Evolutionary conservation across 1,284 basidiomycete species (phyloP).

Genomic region (Irpex sp.): DNA sequence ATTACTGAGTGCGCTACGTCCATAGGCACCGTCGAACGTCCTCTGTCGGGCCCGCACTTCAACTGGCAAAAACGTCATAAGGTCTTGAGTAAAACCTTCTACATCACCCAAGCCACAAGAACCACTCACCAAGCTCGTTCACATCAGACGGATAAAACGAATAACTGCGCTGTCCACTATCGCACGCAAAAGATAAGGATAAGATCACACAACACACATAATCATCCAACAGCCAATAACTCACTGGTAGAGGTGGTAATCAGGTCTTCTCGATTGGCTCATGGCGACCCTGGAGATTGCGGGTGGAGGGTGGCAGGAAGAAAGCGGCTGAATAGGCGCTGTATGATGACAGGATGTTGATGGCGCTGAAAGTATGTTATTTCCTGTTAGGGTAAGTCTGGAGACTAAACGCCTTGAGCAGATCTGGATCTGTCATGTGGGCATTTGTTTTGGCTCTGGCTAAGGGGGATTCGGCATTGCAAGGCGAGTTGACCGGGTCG

Average conservation of each 20-base stretch:
- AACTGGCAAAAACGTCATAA: constrained; percentile 25
- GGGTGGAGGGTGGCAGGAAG: too few relatives aligned
- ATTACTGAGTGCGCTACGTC: constrained; percentile 67
- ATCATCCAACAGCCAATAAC: not conserved
- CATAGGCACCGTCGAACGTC: constrained; percentile 79
- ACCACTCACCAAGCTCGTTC: constrained; percentile 42
- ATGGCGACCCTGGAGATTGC: too few relatives aligned
- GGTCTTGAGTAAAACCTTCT: too few relatives aligned
- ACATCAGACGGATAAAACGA: constrained; percentile 56
- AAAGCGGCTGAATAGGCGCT: too few relatives aligned
- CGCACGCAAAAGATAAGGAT: not conserved
- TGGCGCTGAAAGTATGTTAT: not conserved
- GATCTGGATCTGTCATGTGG: too few relatives aligned
- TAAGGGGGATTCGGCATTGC: too few relatives aligned
- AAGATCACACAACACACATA: too few relatives aligned
- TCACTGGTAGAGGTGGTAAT: constrained; percentile 5
- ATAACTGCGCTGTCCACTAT: constrained; percentile 52
- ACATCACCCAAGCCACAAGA: not conserved
- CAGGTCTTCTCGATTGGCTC: not conserved
- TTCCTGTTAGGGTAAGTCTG: not conserved
- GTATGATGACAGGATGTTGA: not conserved
- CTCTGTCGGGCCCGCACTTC: constrained; percentile 74
- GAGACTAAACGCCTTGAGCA: not conserved
- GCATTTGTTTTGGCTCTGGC: too few relatives aligned
- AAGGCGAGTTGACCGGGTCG: too few relatives aligned